A percentile compares a stretch with the other conserved stretches of the same genome.
Evolutionary conservation across 108 stramenopile species (phyloP).

Genomic region (Asterionellopsis glacialis): DNA sequence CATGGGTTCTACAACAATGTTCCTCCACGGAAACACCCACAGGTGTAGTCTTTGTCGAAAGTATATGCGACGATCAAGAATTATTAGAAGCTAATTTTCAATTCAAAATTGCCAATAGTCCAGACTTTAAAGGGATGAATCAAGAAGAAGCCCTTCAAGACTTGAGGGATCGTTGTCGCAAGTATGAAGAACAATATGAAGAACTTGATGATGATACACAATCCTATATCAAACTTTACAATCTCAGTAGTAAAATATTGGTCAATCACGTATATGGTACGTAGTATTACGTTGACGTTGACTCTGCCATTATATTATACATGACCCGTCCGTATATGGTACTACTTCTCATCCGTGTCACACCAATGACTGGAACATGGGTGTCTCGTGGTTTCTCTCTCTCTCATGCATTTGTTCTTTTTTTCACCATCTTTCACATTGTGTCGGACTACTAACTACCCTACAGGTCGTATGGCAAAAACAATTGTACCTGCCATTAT

Average conservation of each 20-base stretch:
- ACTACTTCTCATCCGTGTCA: too few relatives aligned
- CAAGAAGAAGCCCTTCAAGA: constrained; percentile 74
- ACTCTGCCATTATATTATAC: too few relatives aligned
- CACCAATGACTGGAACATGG: too few relatives aligned
- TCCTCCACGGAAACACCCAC: constrained; percentile 68
- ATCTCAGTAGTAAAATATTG: constrained; percentile 82
- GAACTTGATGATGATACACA: constrained; percentile 89
- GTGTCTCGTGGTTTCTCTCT: too few relatives aligned
- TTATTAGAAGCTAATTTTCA: constrained; percentile 69
- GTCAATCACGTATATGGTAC: constrained; percentile 54
- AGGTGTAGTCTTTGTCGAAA: constrained; percentile 91
- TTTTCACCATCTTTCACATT: too few relatives aligned
- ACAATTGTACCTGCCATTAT: constrained; percentile 82
- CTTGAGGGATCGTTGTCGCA: constrained; percentile 71
- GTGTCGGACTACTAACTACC: too few relatives aligned
- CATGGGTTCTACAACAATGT: constrained; percentile 79
- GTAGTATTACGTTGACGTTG: too few relatives aligned
- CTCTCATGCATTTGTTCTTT: too few relatives aligned
- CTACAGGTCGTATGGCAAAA: constrained; percentile 75
- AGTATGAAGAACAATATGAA: constrained; percentile 92
- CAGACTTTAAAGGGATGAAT: constrained; percentile 77
- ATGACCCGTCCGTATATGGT: too few relatives aligned
- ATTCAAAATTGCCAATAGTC: constrained; percentile 76
- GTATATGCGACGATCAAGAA: constrained; percentile 92
- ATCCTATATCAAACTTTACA: constrained; percentile 92